Evolutionary conservation across 306 rosid genomes (phyloP), one percentile per base, ranked within the genome.

Genomic region (Dryas drummondii): DNA sequence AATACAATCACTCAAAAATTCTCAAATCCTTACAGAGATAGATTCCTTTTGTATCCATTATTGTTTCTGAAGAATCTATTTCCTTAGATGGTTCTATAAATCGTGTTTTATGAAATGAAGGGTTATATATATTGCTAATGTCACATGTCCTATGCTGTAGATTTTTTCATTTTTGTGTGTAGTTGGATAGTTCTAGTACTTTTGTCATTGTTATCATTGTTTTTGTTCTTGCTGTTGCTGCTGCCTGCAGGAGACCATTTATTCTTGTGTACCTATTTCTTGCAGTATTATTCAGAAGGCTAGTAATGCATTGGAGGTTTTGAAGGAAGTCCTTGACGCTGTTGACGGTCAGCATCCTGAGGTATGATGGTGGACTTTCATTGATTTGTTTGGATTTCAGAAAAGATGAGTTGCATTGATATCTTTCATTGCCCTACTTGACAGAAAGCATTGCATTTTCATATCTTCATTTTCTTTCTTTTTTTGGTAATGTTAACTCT

Each of bases 311-410:
- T 82, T 87, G 73, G 94, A 90, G 75, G 89, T 94, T 72, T 85
- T 94, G 44, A 91, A 84, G 68, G 98, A 94, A 81, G 97, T 94
- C 70, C 96, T 94, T 64, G 97, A 91, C 75, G 97, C 98, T 26
- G 88, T 90, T 67, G 90, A 88, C 82, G 49, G 88, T 79, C 93
- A 80, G 55, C 76, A 80, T 85, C 87, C 94, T 58, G 94, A 93
- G 97, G 98, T 94, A 80, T 83, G 76, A 73, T 67, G 68, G 56
- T 76, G 69, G 85, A 66, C 50, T 76, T 7, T 53, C 45, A 57
- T 66, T 11, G 6, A 42, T 56, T 74, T 66, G 58, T 68, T 71
- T 17, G 11, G 27, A 42, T 7, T 11, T 65, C 22, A 17, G 37
- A 16, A 49, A 44, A 57, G 12, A 57, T 42, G 51, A 66, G 45